A percentile compares a stretch with the other conserved stretches of the same genome.
These are phyloP conservation scores for Thalassiosira hispida DNA, from an alignment of 352 stramenopile genomes.

Conservation along the genomic window DNA sequence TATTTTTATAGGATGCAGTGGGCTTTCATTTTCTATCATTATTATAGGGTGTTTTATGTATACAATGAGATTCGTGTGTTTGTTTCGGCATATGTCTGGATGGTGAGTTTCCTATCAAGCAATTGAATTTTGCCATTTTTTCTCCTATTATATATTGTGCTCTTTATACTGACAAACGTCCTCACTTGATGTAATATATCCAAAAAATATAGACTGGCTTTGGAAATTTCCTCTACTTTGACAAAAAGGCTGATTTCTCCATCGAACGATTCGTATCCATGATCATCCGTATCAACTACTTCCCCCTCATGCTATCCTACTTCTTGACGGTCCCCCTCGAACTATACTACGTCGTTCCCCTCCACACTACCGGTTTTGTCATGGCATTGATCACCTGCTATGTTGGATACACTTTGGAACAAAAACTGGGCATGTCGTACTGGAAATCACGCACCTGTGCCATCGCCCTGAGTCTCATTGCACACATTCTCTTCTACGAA, in stretches of 20 bases:
- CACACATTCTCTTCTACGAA: constrained; percentile 76
- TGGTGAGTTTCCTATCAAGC: constrained; percentile 38
- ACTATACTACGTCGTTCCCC: constrained; percentile 80
- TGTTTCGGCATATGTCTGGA: constrained; percentile 78
- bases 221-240: constrained; percentile 83
- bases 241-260: constrained; percentile 77
- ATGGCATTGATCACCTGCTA: constrained; percentile 73
- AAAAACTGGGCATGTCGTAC: constrained; percentile 50
- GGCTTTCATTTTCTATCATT: constrained; percentile 87
- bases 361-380: constrained; percentile 80
- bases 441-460: constrained; percentile 57
- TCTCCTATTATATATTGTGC: not conserved
- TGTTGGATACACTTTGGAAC: constrained; percentile 42
- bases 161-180: not conserved
- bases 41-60: constrained; percentile 74
- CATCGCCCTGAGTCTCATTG: constrained; percentile 55
- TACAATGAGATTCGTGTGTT: constrained; percentile 84
- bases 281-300: constrained; percentile 83
- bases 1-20: constrained; percentile 80
- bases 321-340: constrained; percentile 68
- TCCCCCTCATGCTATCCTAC: constrained; percentile 74
- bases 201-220: constrained; percentile 65
- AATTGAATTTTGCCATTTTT: not conserved
- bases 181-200: constrained; percentile 12
- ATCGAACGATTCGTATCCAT: constrained; percentile 74